Base-by-base conservation (phyloP, 352 stramenopile species). In the Phytophthora sansomeana region DNA sequence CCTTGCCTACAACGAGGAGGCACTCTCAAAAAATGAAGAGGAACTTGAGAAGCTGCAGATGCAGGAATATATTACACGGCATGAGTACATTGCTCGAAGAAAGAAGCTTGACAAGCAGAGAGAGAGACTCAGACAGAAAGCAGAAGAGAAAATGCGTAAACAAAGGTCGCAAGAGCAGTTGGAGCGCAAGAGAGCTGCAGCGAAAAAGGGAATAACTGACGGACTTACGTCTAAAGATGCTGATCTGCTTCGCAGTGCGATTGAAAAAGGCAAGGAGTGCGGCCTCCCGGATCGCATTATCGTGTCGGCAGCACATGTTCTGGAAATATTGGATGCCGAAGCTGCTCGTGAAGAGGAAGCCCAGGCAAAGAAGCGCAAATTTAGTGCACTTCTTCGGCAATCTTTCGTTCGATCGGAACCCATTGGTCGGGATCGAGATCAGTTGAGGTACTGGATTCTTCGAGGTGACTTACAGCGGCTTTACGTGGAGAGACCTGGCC, bases 291-390 rank as follows among this genome's bases (percentile, higher is more conserved):
- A 82, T 5, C 72, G 75, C 3, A 85, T 93, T 29, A 74, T 95
- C 36, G 78, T 95, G 1, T 93, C 85, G 7, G 83, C 84, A 3
- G 76, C 77, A 0, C 87, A 96, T 24, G 83, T 95, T 24, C 58
- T 93, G 16, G 86, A 96, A 44, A 83, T 93, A 44, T 46, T 94
- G 10, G 82, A 95, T 29, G 79, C 83, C 1, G 89, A 96, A 57
- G 71, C 71, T 6, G 28, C 56, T 56, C 77, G 88, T 1, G 86
- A 96, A 55, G 75, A 92, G 49, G 83, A 94, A 56, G 80, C 78
- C 0, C 70, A 84, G 14, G 33, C 48, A 9, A 80, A 85, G 38
- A 94, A 93, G 56, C 83, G 75, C 10, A 85, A 88, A 49, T 85
- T 83, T 30, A 83, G 70, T 35, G 73, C 83, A 7, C 72, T 75